Percentiles rank a stretch among this genome's conserved stretches.
Evolutionary conservation across 768 basidiomycete species (phyloP).

Genomic region (Leucosporidium creatinivorum): DNA sequence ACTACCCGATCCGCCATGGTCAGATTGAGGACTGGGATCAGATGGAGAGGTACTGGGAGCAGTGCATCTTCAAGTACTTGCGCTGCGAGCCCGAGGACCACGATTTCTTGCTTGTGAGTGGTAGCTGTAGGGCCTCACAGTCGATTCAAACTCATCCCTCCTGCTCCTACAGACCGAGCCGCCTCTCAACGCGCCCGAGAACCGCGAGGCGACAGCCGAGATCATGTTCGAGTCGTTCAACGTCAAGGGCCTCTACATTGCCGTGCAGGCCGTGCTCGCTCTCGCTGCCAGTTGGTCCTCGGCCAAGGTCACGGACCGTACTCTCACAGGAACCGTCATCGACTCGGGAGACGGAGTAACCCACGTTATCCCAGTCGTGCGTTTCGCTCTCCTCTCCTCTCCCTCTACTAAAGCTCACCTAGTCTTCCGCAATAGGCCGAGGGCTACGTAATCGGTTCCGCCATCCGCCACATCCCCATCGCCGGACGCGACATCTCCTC

Average conservation of each 20-base stretch:
- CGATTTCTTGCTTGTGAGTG: conserved; percentile 84
- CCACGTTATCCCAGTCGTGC: conserved; percentile 69
- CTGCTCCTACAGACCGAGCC: conserved; percentile 73
- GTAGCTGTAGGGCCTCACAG: too few species aligned
- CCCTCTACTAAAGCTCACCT: not conserved
- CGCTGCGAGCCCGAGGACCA: conserved; percentile 98
- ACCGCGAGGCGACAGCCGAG: conserved; percentile 96
- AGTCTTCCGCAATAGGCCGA: conserved; percentile 52
- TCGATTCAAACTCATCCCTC: not conserved
- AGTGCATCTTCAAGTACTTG: conserved; percentile 99
- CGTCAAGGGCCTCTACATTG: conserved; percentile 95
- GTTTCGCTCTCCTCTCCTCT: conserved; percentile 41
- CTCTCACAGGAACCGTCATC: conserved; percentile 72
- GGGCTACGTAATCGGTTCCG: conserved; percentile 96
- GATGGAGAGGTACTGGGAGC: conserved; percentile 99
- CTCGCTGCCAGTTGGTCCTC: conserved; percentile 97
- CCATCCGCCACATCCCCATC: conserved; percentile 98
- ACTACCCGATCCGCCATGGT: conserved; percentile 85
- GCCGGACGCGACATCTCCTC: conserved; percentile 95
- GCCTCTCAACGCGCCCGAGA: conserved; percentile 94
- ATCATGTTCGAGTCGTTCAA: conserved; percentile 99
- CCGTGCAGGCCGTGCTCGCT: conserved; percentile 95
- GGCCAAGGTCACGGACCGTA: conserved; percentile 49
- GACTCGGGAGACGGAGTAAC: conserved; percentile 99
- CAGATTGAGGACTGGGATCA: conserved; percentile 62